Evolutionary conservation across 441 rosid species (phyloP), one percentile per base, ranked within the genome.

Genomic region (Bruguiera hainesii): DNA sequence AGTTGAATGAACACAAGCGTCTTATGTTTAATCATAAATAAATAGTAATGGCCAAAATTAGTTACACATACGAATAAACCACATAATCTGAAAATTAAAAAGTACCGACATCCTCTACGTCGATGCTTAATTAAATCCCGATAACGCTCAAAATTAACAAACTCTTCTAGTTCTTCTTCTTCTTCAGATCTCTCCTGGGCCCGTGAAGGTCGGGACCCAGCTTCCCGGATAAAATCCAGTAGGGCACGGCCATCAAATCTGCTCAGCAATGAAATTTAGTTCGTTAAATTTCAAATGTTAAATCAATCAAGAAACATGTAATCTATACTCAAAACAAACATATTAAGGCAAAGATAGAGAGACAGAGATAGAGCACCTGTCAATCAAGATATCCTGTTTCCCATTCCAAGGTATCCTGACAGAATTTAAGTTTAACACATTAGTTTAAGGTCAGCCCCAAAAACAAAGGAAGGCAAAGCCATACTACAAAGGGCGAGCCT

Each of bases 31-130:
- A 23, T 26, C 60, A 68, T 60, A 56, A 63, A 67, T n/a, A 65
- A 56, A 68, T 61, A 53, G 35, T 37, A 55, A 71, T 46, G 35
- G 1, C 10, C 72, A 63, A 26, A 64, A 69, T 42, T 56, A 53
- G 55, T 28, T 56, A 67, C 25, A 29, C 16, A 65, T 49, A 71
- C 66, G 65, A 79, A 80, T 25, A 37, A 35, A 72, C 73, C 23
- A 71, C 66, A 57, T 61, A 49, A 73, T 76, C 69, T 70, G 66
- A 23, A 72, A 68, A 57, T 42, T 75, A 75, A 79, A 80, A 89
- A 89, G 90, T 94, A 91, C 99, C 98, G 98, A 91, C 99, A 94
- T 94, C 99, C 99, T 94, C 96, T 88, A 79, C 96, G 98, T 35
- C 93, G 98, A 83, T 87, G 99, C 90, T 91, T 94, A 94, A 94